These are phyloP conservation scores for Dactylellina leptospora DNA, from an alignment of 2,329 filamentous ascomycete genomes.

Conservation along the genomic window DNA sequence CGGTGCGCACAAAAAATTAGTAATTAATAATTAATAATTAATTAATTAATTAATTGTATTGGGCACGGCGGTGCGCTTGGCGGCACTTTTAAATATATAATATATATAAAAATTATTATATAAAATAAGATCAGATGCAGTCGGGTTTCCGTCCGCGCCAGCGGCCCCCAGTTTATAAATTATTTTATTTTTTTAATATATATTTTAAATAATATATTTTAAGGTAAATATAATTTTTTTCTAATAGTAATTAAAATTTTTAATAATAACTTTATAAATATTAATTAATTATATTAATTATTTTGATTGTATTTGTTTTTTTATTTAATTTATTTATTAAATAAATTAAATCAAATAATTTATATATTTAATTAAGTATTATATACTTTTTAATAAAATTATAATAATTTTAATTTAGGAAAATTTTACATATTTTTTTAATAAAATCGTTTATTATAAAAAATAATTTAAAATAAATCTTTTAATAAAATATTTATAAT, in stretches of 20 bases:
- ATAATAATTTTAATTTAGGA: not conserved
- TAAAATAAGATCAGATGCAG: not conserved
- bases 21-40: not conserved
- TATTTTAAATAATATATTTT: not conserved
- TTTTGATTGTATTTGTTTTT: not conserved
- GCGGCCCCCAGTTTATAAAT: not conserved
- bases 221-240: not conserved
- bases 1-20: not conserved
- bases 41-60: not conserved
- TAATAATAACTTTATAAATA: not conserved
- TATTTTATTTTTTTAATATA: not conserved
- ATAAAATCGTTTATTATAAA: no score
- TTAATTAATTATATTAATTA: not conserved
- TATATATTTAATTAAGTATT: not conserved
- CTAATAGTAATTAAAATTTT: not conserved
- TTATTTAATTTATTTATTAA: not conserved
- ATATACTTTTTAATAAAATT: not conserved
- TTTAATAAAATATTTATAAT: not conserved
- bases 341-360: not conserved
- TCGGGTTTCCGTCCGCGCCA: no score
- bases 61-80: no score
- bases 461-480: not conserved
- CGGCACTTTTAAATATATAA: not conserved
- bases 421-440: not conserved
- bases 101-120: not conserved